Evolutionary conservation across 1,284 basidiomycete genomes (phyloP).

Genomic region (Malassezia pachydermatis): DNA sequence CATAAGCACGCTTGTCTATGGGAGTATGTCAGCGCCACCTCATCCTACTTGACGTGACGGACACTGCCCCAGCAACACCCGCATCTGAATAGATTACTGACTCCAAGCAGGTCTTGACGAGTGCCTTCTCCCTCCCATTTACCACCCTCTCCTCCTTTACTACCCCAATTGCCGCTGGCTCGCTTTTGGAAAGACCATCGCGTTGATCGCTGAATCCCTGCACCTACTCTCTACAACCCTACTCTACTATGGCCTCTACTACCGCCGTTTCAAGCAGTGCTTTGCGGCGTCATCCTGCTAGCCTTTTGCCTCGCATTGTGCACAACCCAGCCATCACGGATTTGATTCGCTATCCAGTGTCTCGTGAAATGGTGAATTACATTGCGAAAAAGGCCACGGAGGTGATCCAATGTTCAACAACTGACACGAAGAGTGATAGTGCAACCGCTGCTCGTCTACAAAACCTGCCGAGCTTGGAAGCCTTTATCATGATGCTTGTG

Average conservation of each 20-base stretch:
- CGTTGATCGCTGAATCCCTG: conserved; percentile 6
- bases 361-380: conserved; percentile 46
- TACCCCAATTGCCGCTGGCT: neutral
- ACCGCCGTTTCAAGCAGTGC: conserved; percentile 21
- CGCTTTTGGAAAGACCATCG: conserved; percentile 2
- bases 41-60: neutral
- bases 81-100: too few relatives aligned
- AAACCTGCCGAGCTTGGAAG: conserved; percentile 63
- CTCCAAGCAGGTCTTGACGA: conserved; percentile 1
- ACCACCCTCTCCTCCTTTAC: neutral
- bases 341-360: conserved; percentile 43
- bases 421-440: neutral
- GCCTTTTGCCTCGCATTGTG: conserved; percentile 40
- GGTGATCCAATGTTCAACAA: conserved; percentile 41
- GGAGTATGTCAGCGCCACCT: too few relatives aligned
- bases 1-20: too few relatives aligned
- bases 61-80: neutral
- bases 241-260: neutral
- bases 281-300: conserved; percentile 42
- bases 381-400: conserved; percentile 45
- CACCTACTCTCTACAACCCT: neutral
- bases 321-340: conserved; percentile 46
- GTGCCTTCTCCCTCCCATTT: neutral
- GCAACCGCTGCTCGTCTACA: neutral
- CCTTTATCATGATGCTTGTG: conserved; percentile 77